These are phyloP conservation scores for Tetrahymena malaccensis DNA, from an alignment of 73 alveolate species.

Conservation along the genomic window DNA sequence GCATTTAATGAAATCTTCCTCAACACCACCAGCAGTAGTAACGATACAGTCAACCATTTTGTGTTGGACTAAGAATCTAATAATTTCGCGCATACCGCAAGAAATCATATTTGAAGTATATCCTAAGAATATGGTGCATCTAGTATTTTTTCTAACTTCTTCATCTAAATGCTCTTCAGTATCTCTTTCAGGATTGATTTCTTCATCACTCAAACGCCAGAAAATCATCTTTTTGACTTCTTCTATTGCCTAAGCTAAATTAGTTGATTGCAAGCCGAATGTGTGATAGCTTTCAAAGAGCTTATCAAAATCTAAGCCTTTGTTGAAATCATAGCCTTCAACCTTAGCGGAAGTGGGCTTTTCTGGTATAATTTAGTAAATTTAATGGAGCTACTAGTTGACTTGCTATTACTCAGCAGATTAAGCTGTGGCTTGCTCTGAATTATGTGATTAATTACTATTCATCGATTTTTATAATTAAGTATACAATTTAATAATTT, in stretches of 20 bases:
- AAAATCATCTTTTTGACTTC: slow-evolving; percentile 89
- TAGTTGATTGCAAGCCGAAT: slow-evolving; percentile 86
- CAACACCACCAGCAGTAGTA: slow-evolving; percentile 98
- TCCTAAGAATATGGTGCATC: slow-evolving; percentile 94
- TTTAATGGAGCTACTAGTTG: background rate
- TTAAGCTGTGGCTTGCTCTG: background rate
- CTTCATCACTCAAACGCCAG: slow-evolving; percentile 91
- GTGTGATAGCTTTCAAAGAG: slow-evolving; percentile 53
- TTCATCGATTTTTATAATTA: background rate
- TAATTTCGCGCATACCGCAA: slow-evolving; percentile 89
- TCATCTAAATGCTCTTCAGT: background rate
- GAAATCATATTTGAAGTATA: slow-evolving; percentile 97
- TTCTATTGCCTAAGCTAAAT: slow-evolving; percentile 78
- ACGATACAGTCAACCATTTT: slow-evolving; percentile 88
- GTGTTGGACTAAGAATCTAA: slow-evolving; percentile 93
- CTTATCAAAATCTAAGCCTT: slow-evolving; percentile 81
- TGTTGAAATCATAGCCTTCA: slow-evolving; percentile 94
- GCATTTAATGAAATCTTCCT: slow-evolving; percentile 95
- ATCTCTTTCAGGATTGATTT: slow-evolving; percentile 56
- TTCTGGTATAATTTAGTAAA: slow-evolving; percentile 34
- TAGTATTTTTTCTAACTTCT: slow-evolving; percentile 52
- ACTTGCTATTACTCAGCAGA: slow-evolving; percentile 3
- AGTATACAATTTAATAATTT: too few species aligned
- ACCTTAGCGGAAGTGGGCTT: slow-evolving; percentile 42
- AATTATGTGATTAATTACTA: background rate